These are phyloP conservation scores for Plasmodium inui DNA, from an alignment of 169 alveolate species.

Conservation along the genomic window DNA sequence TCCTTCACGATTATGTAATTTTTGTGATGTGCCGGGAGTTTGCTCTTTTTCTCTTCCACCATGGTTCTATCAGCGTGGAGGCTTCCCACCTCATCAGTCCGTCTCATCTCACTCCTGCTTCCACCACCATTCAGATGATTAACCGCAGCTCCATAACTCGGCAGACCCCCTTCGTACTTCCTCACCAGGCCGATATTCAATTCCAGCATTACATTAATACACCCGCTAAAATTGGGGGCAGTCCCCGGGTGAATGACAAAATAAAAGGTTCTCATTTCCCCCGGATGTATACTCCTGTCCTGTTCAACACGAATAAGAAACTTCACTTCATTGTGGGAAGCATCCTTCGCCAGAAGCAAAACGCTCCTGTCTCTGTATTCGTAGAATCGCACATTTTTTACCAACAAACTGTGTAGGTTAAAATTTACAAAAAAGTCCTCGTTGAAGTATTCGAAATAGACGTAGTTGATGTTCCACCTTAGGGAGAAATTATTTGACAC, in stretches of 20 bases:
- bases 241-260: not conserved
- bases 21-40: constrained; percentile 22
- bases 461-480: constrained; percentile 17
- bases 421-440: constrained; percentile 12
- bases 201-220: constrained; percentile 16
- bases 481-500: constrained; percentile 17
- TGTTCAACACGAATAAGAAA: not conserved
- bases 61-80: not conserved
- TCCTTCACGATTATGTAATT: constrained; percentile 39
- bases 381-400: constrained; percentile 14
- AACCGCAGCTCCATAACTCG: not conserved
- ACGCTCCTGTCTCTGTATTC: constrained; percentile 12
- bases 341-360: not conserved
- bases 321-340: not conserved
- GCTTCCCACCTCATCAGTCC: not conserved
- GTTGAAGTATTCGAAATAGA: constrained; percentile 29
- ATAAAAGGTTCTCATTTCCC: constrained; percentile 32
- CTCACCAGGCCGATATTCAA: constrained; percentile 14
- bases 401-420: constrained; percentile 5
- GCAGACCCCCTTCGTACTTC: not conserved
- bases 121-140: not conserved
- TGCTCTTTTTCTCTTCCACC: not conserved
- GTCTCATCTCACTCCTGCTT: not conserved
- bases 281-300: not conserved
- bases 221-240: not conserved